A percentile compares a stretch with the other conserved stretches of the same genome.
Evolutionary conservation across 495 filamentous ascomycete genomes (phyloP).

Genomic region (Penicillium alfredii): DNA sequence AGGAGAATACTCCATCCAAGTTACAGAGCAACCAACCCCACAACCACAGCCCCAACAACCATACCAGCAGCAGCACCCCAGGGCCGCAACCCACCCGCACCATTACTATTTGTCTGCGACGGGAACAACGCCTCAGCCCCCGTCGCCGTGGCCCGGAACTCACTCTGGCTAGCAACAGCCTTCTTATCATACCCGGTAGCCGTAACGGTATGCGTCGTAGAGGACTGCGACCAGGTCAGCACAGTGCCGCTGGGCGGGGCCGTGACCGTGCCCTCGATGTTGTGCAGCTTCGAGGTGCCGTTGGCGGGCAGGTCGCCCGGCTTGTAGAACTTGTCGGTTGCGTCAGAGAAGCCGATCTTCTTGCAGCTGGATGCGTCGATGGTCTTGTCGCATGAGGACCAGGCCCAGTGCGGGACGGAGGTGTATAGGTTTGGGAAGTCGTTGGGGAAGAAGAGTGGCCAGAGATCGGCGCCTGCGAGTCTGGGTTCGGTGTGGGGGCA

Average conservation of each 20-base stretch:
- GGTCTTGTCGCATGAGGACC: constrained; percentile 19
- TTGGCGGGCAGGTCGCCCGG: constrained; percentile 19
- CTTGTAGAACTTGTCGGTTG: constrained; percentile 21
- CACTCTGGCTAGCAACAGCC: constrained; percentile 19
- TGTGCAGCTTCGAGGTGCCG: constrained; percentile 15
- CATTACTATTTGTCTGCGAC: constrained; percentile 8
- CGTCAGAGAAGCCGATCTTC: constrained; percentile 16
- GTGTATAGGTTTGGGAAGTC: constrained; percentile 20
- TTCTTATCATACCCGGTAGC: constrained; percentile 21
- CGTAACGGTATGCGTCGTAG: constrained; percentile 19
- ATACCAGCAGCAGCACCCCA: constrained; percentile 6
- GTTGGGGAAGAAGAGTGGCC: constrained; percentile 22
- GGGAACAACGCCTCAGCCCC: constrained; percentile 7
- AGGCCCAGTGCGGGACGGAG: constrained; percentile 20
- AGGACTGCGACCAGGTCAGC: constrained; percentile 23
- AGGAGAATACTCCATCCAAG: too few relatives aligned
- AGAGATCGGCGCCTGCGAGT: constrained; percentile 25
- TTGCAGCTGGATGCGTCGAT: constrained; percentile 8
- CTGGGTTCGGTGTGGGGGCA: constrained; percentile 22
- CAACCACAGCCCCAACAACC: constrained; percentile 4
- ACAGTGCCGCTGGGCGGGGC: constrained; percentile 22
- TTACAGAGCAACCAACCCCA: too few relatives aligned
- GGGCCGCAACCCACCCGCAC: too few relatives aligned
- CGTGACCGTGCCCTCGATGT: constrained; percentile 19
- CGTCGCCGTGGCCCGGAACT: constrained; percentile 18